phyloP scores from a whole-genome alignment of 73 alveolate genomes.

The Urostyla sp. region DNA sequence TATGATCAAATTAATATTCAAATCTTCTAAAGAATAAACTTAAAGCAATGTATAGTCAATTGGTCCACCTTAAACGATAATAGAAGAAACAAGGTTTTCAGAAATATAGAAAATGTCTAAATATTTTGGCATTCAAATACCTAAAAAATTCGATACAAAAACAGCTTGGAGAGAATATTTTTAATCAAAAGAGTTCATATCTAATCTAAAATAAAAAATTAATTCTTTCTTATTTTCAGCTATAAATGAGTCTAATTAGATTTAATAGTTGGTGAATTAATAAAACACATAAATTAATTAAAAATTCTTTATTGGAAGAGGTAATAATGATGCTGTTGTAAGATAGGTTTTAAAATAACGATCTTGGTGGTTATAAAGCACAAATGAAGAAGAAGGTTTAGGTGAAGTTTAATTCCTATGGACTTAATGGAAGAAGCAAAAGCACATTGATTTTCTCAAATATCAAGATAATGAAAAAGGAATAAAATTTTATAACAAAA shows the following conservation, averaged over 20 bases:
- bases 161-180: slow-evolving; percentile 39
- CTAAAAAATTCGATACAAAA: slow-evolving; percentile 33
- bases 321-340: slow-evolving; percentile 55
- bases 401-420: slow-evolving; percentile 46
- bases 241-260: slow-evolving; percentile 40
- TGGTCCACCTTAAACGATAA: slow-evolving; percentile 1
- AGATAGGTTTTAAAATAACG: slow-evolving; percentile 50
- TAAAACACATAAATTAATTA: background rate
- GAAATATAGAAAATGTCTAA: slow-evolving; percentile 48
- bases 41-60: background rate
- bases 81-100: slow-evolving; percentile 35
- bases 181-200: slow-evolving; percentile 38
- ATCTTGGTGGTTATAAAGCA: slow-evolving; percentile 47
- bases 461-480: background rate
- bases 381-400: slow-evolving; percentile 34
- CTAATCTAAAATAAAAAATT: slow-evolving; percentile 14
- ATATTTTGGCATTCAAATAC: slow-evolving; percentile 15
- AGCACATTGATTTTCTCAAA: slow-evolving; percentile 18
- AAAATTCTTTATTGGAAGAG: slow-evolving; percentile 45
- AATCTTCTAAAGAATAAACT: slow-evolving; percentile 16
- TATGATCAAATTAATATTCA: slow-evolving; percentile 38
- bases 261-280: background rate
- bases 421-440: slow-evolving; percentile 64
- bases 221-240: slow-evolving; percentile 30
- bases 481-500: slow-evolving; percentile 65